Percentiles rank a stretch among this genome's conserved stretches.
phyloP scores from a whole-genome alignment of 768 basidiomycete species.

The Mycena galopus region DNA sequence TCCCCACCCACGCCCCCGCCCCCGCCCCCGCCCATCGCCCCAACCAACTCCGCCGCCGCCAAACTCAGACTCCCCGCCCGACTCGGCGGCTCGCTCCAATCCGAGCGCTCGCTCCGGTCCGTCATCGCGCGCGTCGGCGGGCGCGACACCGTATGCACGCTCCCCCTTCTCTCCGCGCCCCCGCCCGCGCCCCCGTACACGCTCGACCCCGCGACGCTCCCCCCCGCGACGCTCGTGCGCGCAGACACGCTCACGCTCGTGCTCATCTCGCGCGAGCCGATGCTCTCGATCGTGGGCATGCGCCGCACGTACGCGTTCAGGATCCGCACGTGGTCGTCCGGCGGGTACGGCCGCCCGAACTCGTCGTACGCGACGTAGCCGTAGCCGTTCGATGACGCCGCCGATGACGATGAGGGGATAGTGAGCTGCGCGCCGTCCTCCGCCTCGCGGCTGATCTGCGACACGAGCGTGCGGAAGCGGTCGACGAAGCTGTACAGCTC shows the following conservation, averaged over 20 bases:
- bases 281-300: conserved; percentile 81
- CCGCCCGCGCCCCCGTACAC: no score
- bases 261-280: conserved; percentile 73
- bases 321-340: conserved; percentile 68
- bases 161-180: neutral
- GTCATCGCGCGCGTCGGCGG: conserved; percentile 57
- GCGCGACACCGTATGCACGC: conserved; percentile 46
- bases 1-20: no score
- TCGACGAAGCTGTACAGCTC: conserved; percentile 61
- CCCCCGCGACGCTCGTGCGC: conserved; percentile 37
- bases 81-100: conserved; percentile 51
- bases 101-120: conserved; percentile 44
- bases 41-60: conserved; percentile 47
- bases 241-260: conserved; percentile 13
- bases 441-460: conserved; percentile 65
- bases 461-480: conserved; percentile 64
- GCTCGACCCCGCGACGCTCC: conserved; percentile 4
- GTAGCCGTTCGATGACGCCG: conserved; percentile 25
- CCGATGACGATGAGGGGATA: conserved; percentile 37
- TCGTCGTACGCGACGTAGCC: conserved; percentile 60
- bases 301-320: conserved; percentile 75
- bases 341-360: conserved; percentile 59
- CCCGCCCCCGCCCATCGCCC: conserved; percentile 30
- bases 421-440: conserved; percentile 53
- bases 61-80: conserved; percentile 48